Base-by-base conservation (phyloP, 306 rosid species). In the Acmispon strigosus region DNA sequence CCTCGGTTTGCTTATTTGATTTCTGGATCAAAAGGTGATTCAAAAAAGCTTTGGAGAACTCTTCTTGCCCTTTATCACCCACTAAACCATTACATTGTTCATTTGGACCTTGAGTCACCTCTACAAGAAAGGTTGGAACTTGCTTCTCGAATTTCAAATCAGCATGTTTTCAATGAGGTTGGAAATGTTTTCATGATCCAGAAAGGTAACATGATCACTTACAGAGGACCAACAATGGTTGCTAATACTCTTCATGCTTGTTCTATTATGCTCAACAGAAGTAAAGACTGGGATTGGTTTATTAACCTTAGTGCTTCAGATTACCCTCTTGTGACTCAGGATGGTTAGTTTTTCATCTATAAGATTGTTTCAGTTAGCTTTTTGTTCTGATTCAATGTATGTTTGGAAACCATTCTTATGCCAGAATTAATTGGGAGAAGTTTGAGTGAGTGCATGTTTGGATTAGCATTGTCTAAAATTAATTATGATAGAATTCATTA, bases 291-390 rank as follows among this genome's bases (percentile, higher is more conserved):
- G 97, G 97, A 91, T 81, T 91, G 97, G 97, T 91, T 91, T 71
- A 91, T 91, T 76, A 91, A 91, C 72, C 97, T 91, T 27, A 91
- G 97, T 57, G 97, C 97, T 74, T 91, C 97, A 0, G 97, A 91
- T 69, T 91, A 91, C 65, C 97, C 97, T 10, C 97, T 91, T 24
- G 86, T 91, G 34, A 89, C 96, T 59, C 97, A 89, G 61, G 97
- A 91, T 84, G 97, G 97, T 89, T 55, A 75, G 93, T 85, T 17
- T 79, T 3, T 37, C 36, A 7, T 39, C 36, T 73, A 15, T n/a
- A 24, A 14, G 20, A 22, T 55, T 24, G 29, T 41, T 64, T 48
- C 69, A 19, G 5, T 53, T 16, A 41, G 17, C 51, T 47, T 67
- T 37, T 65, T 24, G 4, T 69, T 69, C 55, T 60, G 57, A 14